Base-by-base conservation (phyloP, 495 filamentous ascomycete genomes). In the Aspergillus olivimuriae region DNA sequence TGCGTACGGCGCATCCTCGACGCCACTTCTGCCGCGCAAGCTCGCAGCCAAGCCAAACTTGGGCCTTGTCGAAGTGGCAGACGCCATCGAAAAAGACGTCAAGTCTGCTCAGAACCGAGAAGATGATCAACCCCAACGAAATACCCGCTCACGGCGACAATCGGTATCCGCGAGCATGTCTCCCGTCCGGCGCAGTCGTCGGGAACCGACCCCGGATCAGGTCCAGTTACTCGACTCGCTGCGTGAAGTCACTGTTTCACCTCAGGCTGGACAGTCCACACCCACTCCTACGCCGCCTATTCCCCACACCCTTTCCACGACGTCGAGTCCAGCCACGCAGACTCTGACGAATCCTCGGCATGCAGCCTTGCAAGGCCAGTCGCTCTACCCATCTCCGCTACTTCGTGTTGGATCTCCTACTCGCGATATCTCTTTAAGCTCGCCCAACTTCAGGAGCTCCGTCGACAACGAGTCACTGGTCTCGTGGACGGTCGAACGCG, bases 131-230 rank as follows among this genome's bases (percentile, higher is more conserved):
- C 20, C 39, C 17, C 39, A 26, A 19, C 17, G 11, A 24, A 40
- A 33, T 34, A 41, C 46, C 2, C 52, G 52, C 17, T 14, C 46
- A 20, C 41, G 44, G 45, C 43, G 42, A 42, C 38, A 28, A 22
- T 44, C 45, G 10, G 24, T 43, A 21, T 45, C 51, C 1, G 32
- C 35, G 4, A 44, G 37, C 20, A 18, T 26, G 12, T 55, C 53
- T 7, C 51, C 59, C 12, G 46, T 49, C 26, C 57, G 54, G 16
- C 41, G 48, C 17, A 33, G 33, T 12, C 63, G 51, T 22, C 62
- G 69, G 6, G 62, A 62, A 33, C 66, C 69, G 14, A 73, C 69
- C 18, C 69, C 69, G 3, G 69, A 73, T 43, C 53, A 69, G 37
- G 42, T 56, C 1, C 69, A 73, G 45, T 53, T 72, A 21, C 50